Conservation (phyloP, 495 filamentous ascomycete species). For the Aspergillus diversus region DNA sequence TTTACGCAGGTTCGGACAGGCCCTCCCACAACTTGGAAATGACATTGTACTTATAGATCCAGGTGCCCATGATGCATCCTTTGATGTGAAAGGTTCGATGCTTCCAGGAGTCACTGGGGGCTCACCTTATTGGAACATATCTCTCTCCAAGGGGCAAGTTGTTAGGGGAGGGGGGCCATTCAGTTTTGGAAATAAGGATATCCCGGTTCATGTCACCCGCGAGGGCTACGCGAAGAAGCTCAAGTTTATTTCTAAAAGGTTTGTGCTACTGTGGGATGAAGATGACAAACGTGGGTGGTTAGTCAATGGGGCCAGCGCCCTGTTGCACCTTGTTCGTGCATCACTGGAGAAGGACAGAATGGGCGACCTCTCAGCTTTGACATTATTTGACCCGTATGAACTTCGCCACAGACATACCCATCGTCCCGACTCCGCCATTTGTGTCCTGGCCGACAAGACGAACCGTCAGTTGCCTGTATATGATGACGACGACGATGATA, state of each 20-base stretch:
- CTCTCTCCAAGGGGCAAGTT: not conserved
- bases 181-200: not conserved
- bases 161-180: not conserved
- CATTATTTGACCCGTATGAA: not conserved
- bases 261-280: not conserved
- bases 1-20: not conserved
- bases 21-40: not conserved
- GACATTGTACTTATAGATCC: not conserved
- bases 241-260: not conserved
- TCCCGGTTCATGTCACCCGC: not conserved
- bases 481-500: not conserved
- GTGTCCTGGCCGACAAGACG: too few species aligned
- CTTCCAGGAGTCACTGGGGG: not conserved
- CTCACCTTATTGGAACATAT: not conserved
- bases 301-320: not conserved
- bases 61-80: not conserved
- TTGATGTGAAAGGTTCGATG: not conserved
- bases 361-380: not conserved
- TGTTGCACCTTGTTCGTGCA: not conserved
- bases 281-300: not conserved
- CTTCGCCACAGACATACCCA: too few species aligned
- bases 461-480: not conserved
- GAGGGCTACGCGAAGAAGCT: not conserved
- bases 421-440: too few species aligned
- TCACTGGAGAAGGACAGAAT: not conserved